Evolutionary conservation across 306 rosid genomes (phyloP).

Genomic region (Hippophae gyantsensis): DNA sequence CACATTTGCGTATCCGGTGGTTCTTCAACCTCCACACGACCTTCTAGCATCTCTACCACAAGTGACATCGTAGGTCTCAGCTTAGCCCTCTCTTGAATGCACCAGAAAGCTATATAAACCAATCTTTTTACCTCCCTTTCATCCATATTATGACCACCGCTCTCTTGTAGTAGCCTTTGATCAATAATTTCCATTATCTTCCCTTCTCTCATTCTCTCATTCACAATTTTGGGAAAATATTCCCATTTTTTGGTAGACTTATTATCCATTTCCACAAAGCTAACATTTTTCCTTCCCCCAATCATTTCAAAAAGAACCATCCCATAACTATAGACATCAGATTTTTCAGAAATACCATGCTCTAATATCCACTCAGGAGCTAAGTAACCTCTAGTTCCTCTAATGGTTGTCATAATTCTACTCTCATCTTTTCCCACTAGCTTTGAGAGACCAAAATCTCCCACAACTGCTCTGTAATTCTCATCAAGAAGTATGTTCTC

Average conservation of each 20-base stretch:
- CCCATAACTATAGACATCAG: conserved; percentile 75
- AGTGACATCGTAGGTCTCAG: conserved; percentile 56
- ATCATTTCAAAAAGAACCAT: conserved; percentile 84
- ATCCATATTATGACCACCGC: conserved; percentile 25
- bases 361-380: conserved; percentile 94
- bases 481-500: conserved; percentile 82
- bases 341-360: conserved; percentile 70
- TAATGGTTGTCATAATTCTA: conserved; percentile 47
- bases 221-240: conserved; percentile 60
- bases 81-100: conserved; percentile 75
- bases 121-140: conserved; percentile 55
- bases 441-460: conserved; percentile 79
- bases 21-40: conserved; percentile 44
- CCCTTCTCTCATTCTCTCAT: conserved; percentile 59
- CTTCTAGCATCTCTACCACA: conserved; percentile 83
- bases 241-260: conserved; percentile 39
- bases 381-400: conserved; percentile 83
- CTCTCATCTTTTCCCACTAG: conserved; percentile 68
- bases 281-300: conserved; percentile 70
- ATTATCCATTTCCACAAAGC: conserved; percentile 23
- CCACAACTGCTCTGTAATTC: conserved; percentile 43
- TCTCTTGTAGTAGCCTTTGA: conserved; percentile 30
- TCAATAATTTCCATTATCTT: conserved; percentile 66
- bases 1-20: conserved; percentile 76
- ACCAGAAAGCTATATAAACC: conserved; percentile 72